phyloP scores from a whole-genome alignment of 306 rosid genomes.

The Cucumis sativus region Cucumber_9930_V3 NC_026655.2:32789501-32790000 shows the following conservation, averaged over 20 bases:
- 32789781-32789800: slow-evolving; percentile 68
- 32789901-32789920: slow-evolving; percentile 36
- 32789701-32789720: slow-evolving; percentile 77
- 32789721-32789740: slow-evolving; percentile 95
- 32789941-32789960: slow-evolving; percentile 74
- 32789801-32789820: slow-evolving; percentile 43
- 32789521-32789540: background rate
- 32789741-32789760: slow-evolving; percentile 80
- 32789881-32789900: slow-evolving; percentile 52
- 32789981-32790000: slow-evolving; percentile 58
- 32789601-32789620: slow-evolving; percentile 51
- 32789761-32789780: slow-evolving; percentile 68
- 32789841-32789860: slow-evolving; percentile 67
- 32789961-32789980: slow-evolving; percentile 36
- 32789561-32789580: slow-evolving; percentile 44
- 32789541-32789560: background rate
- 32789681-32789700: slow-evolving; percentile 64
- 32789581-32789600: slow-evolving; percentile 88
- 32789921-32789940: slow-evolving; percentile 28
- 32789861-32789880: slow-evolving; percentile 53
- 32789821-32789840: slow-evolving; percentile 61
- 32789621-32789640: slow-evolving; percentile 93
- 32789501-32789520: background rate
- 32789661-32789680: slow-evolving; percentile 64
- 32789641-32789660: slow-evolving; percentile 82